Percentiles rank a stretch among this genome's conserved stretches.
Conservation (phyloP, 805 yeast species). For the Clavispora carvajalis region DNA sequence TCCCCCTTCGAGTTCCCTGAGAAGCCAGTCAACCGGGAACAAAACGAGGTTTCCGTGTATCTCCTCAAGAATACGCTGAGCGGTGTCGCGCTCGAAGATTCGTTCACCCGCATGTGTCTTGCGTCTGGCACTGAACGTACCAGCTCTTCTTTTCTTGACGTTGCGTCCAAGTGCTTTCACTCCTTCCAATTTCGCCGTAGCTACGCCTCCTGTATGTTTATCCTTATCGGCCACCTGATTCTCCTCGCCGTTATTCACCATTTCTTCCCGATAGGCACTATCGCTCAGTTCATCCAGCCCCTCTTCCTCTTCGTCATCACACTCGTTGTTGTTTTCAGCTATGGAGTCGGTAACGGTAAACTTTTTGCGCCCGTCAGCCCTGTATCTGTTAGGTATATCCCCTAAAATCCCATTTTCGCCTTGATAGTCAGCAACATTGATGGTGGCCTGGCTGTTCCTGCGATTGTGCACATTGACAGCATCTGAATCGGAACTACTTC, state of each 20-base stretch:
- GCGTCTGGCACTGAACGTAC: slow-evolving; percentile 32
- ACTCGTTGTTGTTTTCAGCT: slow-evolving; percentile 4
- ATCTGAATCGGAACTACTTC: slow-evolving; percentile 7
- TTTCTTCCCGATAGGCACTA: not conserved
- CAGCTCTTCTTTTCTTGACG: slow-evolving; percentile 27
- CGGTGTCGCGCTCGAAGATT: slow-evolving; percentile 68
- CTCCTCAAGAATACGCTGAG: slow-evolving; percentile 64
- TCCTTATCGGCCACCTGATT: too few relatives aligned
- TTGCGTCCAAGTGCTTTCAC: slow-evolving; percentile 9
- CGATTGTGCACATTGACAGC: slow-evolving; percentile 3
- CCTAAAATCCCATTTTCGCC: slow-evolving; percentile 35
- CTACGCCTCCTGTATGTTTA: too few relatives aligned
- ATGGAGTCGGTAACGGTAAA: slow-evolving; percentile 1
- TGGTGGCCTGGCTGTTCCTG: slow-evolving; percentile 19
- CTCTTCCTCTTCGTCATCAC: slow-evolving; percentile 2
- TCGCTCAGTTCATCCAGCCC: not conserved
- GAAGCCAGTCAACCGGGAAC: slow-evolving; percentile 92
- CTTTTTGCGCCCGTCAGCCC: slow-evolving; percentile 3
- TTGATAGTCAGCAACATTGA: slow-evolving; percentile 22
- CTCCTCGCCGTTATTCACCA: not conserved
- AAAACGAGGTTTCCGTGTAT: slow-evolving; percentile 82
- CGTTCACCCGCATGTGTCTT: slow-evolving; percentile 38
- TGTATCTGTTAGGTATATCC: slow-evolving; percentile 19
- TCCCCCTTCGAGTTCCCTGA: slow-evolving; percentile 78
- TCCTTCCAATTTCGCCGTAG: not conserved